Percentiles rank a stretch among this genome's conserved stretches.
Conservation (phyloP, 495 filamentous ascomycete species). For the Hyaloscypha bicolor region DNA sequence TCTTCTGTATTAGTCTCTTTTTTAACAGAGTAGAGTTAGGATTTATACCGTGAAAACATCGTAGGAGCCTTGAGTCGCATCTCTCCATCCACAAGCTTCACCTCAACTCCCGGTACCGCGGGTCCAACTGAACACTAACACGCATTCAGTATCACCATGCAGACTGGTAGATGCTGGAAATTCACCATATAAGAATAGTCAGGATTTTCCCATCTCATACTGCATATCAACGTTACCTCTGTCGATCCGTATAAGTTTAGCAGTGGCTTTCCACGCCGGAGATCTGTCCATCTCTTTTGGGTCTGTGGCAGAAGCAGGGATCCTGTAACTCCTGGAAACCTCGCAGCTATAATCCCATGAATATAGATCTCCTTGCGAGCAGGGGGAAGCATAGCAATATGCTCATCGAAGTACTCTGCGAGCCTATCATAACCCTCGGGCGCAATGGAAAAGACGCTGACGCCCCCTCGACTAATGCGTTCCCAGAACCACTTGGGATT, state of each 20-base stretch:
- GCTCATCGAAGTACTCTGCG: conserved; percentile 20
- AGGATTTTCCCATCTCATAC: conserved; percentile 19
- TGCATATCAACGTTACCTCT: conserved; percentile 18
- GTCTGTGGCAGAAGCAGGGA: conserved; percentile 18
- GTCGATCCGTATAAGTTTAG: conserved; percentile 21
- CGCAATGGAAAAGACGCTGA: conserved; percentile 20
- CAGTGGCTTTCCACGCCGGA: conserved; percentile 18
- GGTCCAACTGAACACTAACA: conserved; percentile 22
- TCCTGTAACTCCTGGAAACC: conserved; percentile 15
- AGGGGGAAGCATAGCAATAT: conserved; percentile 17
- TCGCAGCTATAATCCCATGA: conserved; percentile 21
- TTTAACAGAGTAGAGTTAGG: neutral
- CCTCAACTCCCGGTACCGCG: conserved; percentile 15
- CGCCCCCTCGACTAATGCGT: conserved; percentile 21
- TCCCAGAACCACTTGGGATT: conserved; percentile 26
- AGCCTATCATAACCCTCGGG: conserved; percentile 21
- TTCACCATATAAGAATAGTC: conserved; percentile 19
- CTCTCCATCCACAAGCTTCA: conserved; percentile 20
- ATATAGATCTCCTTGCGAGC: conserved; percentile 16
- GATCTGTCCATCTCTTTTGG: conserved; percentile 22
- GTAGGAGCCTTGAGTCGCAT: conserved; percentile 18
- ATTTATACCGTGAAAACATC: conserved; percentile 21
- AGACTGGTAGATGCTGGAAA: neutral
- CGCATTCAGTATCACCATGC: neutral
- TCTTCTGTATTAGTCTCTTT: conserved; percentile 1